Base-by-base conservation (phyloP, 2,329 filamentous ascomycete species). In the Scorias spongiosa region DNA sequence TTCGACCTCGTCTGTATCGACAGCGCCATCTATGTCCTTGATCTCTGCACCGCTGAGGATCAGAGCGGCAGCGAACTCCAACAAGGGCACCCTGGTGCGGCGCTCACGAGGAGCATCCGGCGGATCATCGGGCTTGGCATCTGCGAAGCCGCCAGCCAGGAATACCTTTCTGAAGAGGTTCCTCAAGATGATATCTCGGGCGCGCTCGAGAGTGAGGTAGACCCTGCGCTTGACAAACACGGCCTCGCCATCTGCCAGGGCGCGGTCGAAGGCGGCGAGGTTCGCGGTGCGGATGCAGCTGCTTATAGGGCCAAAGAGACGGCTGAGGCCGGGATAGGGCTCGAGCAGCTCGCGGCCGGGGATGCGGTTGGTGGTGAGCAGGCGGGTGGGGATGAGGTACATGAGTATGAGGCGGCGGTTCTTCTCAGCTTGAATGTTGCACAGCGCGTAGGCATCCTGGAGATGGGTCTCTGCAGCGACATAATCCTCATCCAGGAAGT, bases 401-500 rank as follows among this genome's bases (percentile, higher is more conserved):
- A 83, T 93, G 28, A 98, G 72, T 44, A 98, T 96, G 44, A 91
- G 74, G 82, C 95, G 85, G 56, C 82, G 77, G 59, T 98, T 96
- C 49, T 76, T 76, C 42, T 66, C 69, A 0, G 85, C 77, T 44
- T 76, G 68, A 51, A 74, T 78, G 55, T 89, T 80, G 58, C 91
- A 96, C 51, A 85, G 70, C n/a, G 72, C 68, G 76, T 84, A 91
- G 28, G 91, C 89, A 58, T 80, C 75, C 2, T 79, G 81, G 15
- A 98, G 71, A 59, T 86, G 74, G 52, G 80, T 75, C 62, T 94
- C 86, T 1, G 88, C 84, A 75, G 87, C 51, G 1, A 73, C 68
- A 56, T 98, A 98, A 57, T 95, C 86, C 60, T 98, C 93, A 49
- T 96, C 88, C 5, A 98, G 65, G 59, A 98, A 98, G 46, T 80